A percentile compares a stretch with the other conserved stretches of the same genome.
Conservation (phyloP, 495 filamentous ascomycete genomes). For the Aspergillus avenaceus region DNA sequence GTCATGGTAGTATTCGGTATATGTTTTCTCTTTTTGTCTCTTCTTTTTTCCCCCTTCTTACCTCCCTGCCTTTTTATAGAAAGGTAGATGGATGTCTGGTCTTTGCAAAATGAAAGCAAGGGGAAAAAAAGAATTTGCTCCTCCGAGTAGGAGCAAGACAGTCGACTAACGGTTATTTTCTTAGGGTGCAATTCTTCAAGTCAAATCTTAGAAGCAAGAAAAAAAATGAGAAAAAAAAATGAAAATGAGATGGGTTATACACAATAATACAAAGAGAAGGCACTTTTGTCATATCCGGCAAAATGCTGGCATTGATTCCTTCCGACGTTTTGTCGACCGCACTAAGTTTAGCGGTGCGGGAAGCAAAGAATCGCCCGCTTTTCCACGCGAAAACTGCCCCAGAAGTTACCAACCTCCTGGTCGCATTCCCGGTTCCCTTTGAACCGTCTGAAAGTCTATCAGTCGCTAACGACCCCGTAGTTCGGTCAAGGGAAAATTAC, state of each 20-base stretch:
- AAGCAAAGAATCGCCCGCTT: conserved; percentile 17
- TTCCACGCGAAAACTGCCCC: conserved; percentile 19
- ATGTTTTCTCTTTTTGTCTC: conserved; percentile 5
- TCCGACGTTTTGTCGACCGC: conserved; percentile 5
- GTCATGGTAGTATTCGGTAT: conserved; percentile 4
- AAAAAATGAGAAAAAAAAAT: neutral
- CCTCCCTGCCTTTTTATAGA: neutral
- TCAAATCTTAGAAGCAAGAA: neutral
- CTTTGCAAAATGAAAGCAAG: neutral
- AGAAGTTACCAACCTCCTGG: conserved; percentile 24
- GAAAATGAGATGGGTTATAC: neutral
- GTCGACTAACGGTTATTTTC: no score
- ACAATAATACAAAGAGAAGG: conserved; percentile 2
- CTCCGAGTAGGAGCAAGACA: no score
- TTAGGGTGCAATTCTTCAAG: no score
- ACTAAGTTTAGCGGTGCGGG: conserved; percentile 18
- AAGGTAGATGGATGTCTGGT: neutral
- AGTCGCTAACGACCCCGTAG: conserved; percentile 9
- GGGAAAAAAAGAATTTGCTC: no score
- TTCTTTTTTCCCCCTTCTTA: conserved; percentile 7
- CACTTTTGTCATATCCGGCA: conserved; percentile 2
- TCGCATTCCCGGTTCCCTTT: conserved; percentile 12
- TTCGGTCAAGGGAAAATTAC: neutral
- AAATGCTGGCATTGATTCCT: conserved; percentile 8
- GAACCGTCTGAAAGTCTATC: conserved; percentile 18